Evolutionary conservation across 768 basidiomycete species (phyloP).

Genomic region (Rhizopogon vinicolor): DNA sequence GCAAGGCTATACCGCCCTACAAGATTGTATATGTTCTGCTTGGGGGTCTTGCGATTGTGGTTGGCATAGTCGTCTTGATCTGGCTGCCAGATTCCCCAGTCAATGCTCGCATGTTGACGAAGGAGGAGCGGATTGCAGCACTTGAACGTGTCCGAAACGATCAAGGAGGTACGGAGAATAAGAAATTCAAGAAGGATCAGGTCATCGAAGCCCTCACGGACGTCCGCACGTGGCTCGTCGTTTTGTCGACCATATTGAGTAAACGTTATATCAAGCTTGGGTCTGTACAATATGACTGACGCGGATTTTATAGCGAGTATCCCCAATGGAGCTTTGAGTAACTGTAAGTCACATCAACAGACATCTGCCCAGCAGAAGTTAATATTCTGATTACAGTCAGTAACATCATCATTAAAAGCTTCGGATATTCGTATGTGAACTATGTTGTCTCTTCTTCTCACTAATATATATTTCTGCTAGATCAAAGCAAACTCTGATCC

Average conservation of each 20-base stretch:
- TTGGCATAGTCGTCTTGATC: slow-evolving; percentile 51
- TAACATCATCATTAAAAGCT: slow-evolving; percentile 57
- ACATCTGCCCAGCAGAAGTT: background rate
- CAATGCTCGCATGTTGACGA: slow-evolving; percentile 49
- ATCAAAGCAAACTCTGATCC: slow-evolving; percentile 55
- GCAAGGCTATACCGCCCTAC: slow-evolving; percentile 46
- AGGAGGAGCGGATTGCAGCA: slow-evolving; percentile 56
- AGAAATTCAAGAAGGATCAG: slow-evolving; percentile 54
- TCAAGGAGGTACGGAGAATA: slow-evolving; percentile 60
- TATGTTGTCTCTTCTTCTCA: background rate
- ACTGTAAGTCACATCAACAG: slow-evolving; percentile 40
- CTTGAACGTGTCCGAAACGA: slow-evolving; percentile 66
- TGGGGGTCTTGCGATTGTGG: slow-evolving; percentile 54
- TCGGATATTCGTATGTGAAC: slow-evolving; percentile 54
- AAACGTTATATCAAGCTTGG: slow-evolving; percentile 1
- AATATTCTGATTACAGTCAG: slow-evolving; percentile 36
- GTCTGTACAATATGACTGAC: slow-evolving; percentile 3
- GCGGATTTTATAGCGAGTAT: slow-evolving; percentile 44
- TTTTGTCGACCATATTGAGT: slow-evolving; percentile 57
- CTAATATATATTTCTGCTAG: slow-evolving; percentile 21
- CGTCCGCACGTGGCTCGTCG: slow-evolving; percentile 57
- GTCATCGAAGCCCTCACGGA: slow-evolving; percentile 53
- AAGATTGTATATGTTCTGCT: slow-evolving; percentile 60
- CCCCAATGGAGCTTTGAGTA: slow-evolving; percentile 59
- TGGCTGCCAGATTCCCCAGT: slow-evolving; percentile 67